Evolutionary conservation across 306 rosid species (phyloP).

Genomic region (Gillenia trifoliata): DNA sequence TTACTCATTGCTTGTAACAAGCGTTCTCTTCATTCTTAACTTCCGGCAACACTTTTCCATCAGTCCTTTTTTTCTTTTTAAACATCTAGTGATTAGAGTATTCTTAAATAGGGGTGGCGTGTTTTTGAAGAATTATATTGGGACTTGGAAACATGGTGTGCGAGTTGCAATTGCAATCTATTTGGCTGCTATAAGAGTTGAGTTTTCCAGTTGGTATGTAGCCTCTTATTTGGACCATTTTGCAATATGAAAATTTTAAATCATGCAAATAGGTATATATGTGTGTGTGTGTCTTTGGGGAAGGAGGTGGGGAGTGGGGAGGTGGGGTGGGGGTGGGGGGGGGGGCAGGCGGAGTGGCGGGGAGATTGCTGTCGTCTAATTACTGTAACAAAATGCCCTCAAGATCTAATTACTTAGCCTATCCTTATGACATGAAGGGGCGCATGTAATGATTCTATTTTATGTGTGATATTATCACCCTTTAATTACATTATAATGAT

Average conservation of each 20-base stretch:
- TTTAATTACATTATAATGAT: conserved; percentile 11
- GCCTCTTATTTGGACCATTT: background rate
- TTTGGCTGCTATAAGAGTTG: background rate
- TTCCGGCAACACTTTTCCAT: background rate
- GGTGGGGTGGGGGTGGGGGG: too few relatives aligned
- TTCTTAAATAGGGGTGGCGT: background rate
- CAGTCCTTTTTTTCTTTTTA: background rate
- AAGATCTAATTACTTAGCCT: background rate
- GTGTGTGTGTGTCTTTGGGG: too few relatives aligned
- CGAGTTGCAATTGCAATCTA: background rate
- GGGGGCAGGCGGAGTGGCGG: too few relatives aligned
- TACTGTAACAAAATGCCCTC: background rate
- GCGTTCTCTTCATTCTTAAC: background rate
- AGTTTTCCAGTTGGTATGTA: background rate
- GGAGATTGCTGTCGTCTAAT: background rate
- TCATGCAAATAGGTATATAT: too few relatives aligned
- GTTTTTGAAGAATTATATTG: background rate
- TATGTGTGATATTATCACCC: background rate
- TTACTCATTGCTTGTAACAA: background rate
- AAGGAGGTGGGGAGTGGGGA: background rate
- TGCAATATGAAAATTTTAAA: background rate
- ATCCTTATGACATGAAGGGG: background rate
- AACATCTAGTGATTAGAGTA: background rate
- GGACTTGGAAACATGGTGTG: background rate
- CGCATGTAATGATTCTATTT: background rate